A percentile compares a stretch with the other conserved stretches of the same genome.
phyloP scores from a whole-genome alignment of 164 flowering plant genomes.

The Paratinospora sagittata region DNA sequence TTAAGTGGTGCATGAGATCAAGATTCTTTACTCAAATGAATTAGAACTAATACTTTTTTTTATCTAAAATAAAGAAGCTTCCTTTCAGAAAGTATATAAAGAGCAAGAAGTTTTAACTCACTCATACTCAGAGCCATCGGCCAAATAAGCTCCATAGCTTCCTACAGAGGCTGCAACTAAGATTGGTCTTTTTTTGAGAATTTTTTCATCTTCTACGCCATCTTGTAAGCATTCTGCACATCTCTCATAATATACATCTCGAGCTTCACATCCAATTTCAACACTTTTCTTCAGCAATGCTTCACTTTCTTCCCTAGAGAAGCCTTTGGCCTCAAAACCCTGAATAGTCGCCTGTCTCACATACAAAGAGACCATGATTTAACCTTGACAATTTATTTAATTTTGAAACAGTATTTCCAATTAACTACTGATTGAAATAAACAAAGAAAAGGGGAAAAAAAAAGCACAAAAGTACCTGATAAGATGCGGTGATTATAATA shows the following conservation, averaged over 20 bases:
- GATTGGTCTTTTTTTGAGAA: slow-evolving; percentile 29
- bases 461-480: slow-evolving; percentile 40
- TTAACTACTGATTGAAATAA: background rate
- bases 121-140: slow-evolving; percentile 75
- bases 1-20: background rate
- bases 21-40: background rate
- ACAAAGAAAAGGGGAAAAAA: background rate
- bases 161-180: slow-evolving; percentile 67
- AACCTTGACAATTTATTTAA: background rate
- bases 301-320: slow-evolving; percentile 46
- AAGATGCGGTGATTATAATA: slow-evolving; percentile 60
- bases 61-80: background rate
- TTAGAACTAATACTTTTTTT: background rate
- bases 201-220: slow-evolving; percentile 20
- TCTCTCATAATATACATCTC: slow-evolving; percentile 32
- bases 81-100: background rate
- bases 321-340: slow-evolving; percentile 57
- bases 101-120: slow-evolving; percentile 8
- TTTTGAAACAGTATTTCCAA: background rate
- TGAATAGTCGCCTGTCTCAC: slow-evolving; percentile 49
- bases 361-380: background rate
- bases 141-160: slow-evolving; percentile 64
- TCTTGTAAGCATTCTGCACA: slow-evolving; percentile 12
- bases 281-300: slow-evolving; percentile 50
- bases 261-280: slow-evolving; percentile 54